Evolutionary conservation across 1,284 basidiomycete genomes (phyloP).

Genomic region (Trametes polyzona): DNA sequence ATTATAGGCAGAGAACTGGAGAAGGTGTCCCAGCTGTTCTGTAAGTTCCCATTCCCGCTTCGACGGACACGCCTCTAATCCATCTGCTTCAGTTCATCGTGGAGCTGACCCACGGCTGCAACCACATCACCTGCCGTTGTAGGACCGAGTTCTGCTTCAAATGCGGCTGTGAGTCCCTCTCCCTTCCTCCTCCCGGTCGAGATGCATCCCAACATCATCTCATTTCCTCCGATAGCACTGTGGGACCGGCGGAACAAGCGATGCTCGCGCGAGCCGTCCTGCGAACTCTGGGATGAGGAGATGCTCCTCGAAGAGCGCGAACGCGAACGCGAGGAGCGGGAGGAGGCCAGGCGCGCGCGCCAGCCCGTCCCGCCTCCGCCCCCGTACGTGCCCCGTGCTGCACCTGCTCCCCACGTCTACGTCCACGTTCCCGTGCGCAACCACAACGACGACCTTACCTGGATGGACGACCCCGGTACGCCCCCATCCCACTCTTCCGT

Average conservation of each 20-base stretch:
- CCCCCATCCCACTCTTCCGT: neutral
- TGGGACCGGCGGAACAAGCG: constrained; percentile 31
- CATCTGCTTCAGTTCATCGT: constrained; percentile 31
- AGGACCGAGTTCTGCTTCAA: constrained; percentile 41
- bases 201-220: no score
- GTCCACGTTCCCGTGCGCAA: neutral
- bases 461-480: constrained; percentile 42
- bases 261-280: constrained; percentile 42
- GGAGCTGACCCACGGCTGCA: constrained; percentile 39
- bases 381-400: constrained; percentile 2
- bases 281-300: constrained; percentile 45
- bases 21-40: constrained; percentile 43
- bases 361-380: constrained; percentile 6
- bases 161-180: constrained; percentile 39
- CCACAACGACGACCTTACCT: constrained; percentile 27
- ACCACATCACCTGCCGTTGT: constrained; percentile 43
- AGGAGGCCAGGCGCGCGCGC: no score
- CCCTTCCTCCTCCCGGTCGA: neutral
- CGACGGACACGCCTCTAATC: neutral
- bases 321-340: constrained; percentile 29
- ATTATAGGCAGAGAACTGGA: constrained; percentile 42
- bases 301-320: constrained; percentile 43
- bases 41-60: constrained; percentile 25
- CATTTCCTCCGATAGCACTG: constrained; percentile 31
- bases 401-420: neutral